These are phyloP conservation scores for Pseudozyma hubeiensis DNA, from an alignment of 1,284 basidiomycete species.

Conservation along the genomic window DNA sequence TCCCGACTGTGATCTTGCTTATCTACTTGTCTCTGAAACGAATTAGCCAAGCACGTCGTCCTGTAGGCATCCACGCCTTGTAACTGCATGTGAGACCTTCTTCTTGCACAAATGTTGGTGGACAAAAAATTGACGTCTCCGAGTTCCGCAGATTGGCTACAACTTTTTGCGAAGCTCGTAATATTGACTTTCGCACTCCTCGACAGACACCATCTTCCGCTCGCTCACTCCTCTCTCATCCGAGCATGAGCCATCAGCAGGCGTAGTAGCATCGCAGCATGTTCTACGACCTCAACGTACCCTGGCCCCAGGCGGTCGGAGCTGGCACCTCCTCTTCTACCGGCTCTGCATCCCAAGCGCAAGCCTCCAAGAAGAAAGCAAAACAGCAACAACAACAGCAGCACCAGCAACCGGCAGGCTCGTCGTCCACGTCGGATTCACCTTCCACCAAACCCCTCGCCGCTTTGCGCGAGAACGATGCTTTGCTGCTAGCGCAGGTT, in stretches of 20 bases:
- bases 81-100: not conserved
- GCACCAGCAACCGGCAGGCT: constrained; percentile 7
- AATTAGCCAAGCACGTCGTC: no score
- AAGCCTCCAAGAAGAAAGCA: constrained; percentile 44
- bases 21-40: no score
- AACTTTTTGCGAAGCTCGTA: constrained; percentile 1
- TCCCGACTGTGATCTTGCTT: no score
- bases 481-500: constrained; percentile 27
- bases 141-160: constrained; percentile 16
- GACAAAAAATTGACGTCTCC: constrained; percentile 1
- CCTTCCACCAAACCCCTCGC: constrained; percentile 11
- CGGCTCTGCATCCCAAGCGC: constrained; percentile 2
- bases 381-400: constrained; percentile 27
- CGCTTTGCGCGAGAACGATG: constrained; percentile 35
- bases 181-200: not conserved
- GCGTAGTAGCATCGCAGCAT: constrained; percentile 15
- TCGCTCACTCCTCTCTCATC: not conserved
- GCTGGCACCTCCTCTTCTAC: constrained; percentile 9
- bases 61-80: no score
- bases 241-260: not conserved
- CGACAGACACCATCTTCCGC: not conserved
- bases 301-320: constrained; percentile 48
- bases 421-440: constrained; percentile 20
- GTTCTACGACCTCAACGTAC: constrained; percentile 63
- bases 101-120: not conserved